Base-by-base conservation (phyloP, 2,329 filamentous ascomycete genomes). In the Ramularia endophylla region DNA sequence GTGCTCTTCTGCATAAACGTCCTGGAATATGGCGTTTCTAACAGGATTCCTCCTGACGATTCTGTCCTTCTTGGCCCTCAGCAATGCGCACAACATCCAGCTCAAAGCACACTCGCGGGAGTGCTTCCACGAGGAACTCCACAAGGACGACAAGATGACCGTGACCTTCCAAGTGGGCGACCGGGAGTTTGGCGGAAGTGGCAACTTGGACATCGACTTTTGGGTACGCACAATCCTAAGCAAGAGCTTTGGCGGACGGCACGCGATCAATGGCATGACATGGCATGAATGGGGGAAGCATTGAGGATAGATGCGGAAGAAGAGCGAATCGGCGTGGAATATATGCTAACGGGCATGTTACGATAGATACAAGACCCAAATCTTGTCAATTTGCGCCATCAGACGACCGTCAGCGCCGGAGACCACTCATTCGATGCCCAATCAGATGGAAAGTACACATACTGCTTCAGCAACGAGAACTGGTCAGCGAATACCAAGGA, bases 391-490 rank as follows among this genome's bases (percentile, higher is more conserved):
- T 81, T 92, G 64, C 75, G 85, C 59, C 83, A 87, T 67, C 80
- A 94, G 63, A 85, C 83, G 66, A 75, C 79, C 46, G 78, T 92
- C 45, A 89, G 89, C 49, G 89, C 85, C 57, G 92, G 92, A 63
- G 90, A 97, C 68, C 87, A 94, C 72, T 86, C 86, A 44, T 97
- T 98, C 69, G 84, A 81, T 28, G 89, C 92, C 38, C 73, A 76
- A 56, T 70, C 81, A 61, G 89, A 98, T 65, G 92, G 92, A 52
- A 88, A 85, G 70, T 95, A 85, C 72, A 73, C 78, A 43, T 98
- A 98, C 80, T 98, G 92, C 80, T 98, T 98, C 72, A 94, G 92
- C 69, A 98, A 98, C 70, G 90, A 97, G 74, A 84, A 92, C 66
- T 98, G 90, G 88, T 86, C 87, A 44, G 88, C 89, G 44, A 87